Conservation (phyloP, 2,329 filamentous ascomycete genomes). For the Blumeria hordei region DNA sequence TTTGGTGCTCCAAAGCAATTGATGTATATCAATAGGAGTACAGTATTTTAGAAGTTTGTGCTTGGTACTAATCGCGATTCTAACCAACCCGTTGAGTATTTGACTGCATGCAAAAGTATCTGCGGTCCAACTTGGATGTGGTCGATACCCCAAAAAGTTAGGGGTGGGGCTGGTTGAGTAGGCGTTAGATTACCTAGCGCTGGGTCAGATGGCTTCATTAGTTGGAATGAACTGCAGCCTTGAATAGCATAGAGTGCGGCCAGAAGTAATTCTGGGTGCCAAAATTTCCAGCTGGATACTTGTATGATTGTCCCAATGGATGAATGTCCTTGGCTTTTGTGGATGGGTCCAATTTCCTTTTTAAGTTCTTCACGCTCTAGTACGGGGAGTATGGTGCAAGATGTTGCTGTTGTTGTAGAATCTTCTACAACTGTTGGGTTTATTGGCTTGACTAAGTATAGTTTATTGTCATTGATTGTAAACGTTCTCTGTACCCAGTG, state of each 20-base stretch:
- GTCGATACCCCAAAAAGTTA: background rate
- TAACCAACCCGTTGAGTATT: too few species aligned
- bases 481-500: background rate
- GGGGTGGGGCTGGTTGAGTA: background rate
- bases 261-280: background rate
- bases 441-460: background rate
- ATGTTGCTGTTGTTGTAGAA: background rate
- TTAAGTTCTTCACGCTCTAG: background rate
- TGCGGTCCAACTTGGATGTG: background rate
- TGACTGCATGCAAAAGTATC: background rate
- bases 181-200: background rate
- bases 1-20: background rate
- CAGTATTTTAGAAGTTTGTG: background rate
- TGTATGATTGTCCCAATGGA: background rate
- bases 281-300: background rate
- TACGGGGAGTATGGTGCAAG: background rate
- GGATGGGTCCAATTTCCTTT: background rate
- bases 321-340: background rate
- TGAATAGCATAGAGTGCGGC: background rate
- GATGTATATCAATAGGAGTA: background rate
- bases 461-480: background rate
- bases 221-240: background rate
- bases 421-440: background rate
- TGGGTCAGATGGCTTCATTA: background rate
- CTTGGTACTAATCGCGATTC: background rate